Evolutionary conservation across 108 stramenopile genomes (phyloP), one percentile per base, ranked within the genome.

Genomic region (Fistulifera pelliculosa): DNA sequence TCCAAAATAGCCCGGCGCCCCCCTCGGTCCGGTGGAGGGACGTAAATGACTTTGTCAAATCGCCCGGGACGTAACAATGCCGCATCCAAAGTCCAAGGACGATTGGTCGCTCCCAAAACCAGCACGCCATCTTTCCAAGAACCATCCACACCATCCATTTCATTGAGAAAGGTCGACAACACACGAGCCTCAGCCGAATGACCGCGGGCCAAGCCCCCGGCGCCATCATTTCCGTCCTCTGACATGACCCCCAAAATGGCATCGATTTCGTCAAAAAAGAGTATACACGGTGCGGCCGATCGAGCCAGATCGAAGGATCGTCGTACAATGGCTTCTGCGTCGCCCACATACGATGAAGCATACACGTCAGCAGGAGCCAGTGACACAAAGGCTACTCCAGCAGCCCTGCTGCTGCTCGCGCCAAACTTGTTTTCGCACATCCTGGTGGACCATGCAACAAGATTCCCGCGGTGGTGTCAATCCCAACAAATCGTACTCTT

Each of bases 191-290:
- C 86, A 21, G 90, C 92, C 15, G 85, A 87, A 27, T 65, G 69
- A 3, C 86, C 87, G 5, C 92, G 77, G 17, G 62, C 64, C 77
- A 79, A 75, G 11, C 86, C 77, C 44, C 65, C 54, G 21, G 61
- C 39, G 56, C 83, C 57, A 8, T 6, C 31, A 49, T 52, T 27
- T 28, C 18, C 49, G 24, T 47, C 56, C 18, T 48, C 55, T 7
- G 64, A 59, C 31, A 35, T 35, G 19, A 60, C 48, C 0, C 73
- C 81, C 57, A 96, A 78, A 48, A 99, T 91, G 14, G 95, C 83
- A 73, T 99, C 98, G 44, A 99, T 83, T 69, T 99, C 99, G 66
- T 99, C 99, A 66, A 99, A 98, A n/a, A 99, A 98, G 41, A 99
- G 67, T 42, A 98, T 75, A 66, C 96, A 96, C 0, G 99, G 99